Base-by-base conservation (phyloP, 495 filamentous ascomycete species). In the Aspergillus heteromorphus region DNA sequence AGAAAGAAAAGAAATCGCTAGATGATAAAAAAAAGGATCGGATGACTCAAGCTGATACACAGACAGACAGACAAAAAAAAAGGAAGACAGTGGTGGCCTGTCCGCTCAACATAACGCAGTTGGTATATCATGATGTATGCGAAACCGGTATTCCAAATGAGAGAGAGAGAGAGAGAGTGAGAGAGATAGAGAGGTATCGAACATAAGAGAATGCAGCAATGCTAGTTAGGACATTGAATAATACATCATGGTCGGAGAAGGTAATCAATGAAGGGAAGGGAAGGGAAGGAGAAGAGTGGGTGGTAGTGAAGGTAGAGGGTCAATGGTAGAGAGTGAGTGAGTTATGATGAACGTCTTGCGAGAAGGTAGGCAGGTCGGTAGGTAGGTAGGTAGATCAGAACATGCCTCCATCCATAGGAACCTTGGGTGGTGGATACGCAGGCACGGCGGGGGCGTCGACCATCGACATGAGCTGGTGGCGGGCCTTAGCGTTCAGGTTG, bases 331-430 rank as follows among this genome's bases (percentile, higher is more conserved):
- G 29, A 55, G 50, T 38, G 34, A 34, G 45, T 47, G 43, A 29
- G 27, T 21, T 47, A 6, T 14, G 17, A 19, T 9, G 19, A 20
- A n/a, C n/a, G n/a, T n/a, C n/a, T n/a, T n/a, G n/a, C n/a, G n/a
- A n/a, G n/a, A n/a, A n/a, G n/a, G n/a, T n/a, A n/a, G n/a, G n/a
- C n/a, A n/a, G n/a, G n/a, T n/a, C n/a, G n/a, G n/a, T n/a, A n/a
- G n/a, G n/a, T n/a, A n/a, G n/a, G n/a, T n/a, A n/a, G n/a, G n/a
- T 13, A 17, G 43, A 59, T 69, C 61, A 77, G 54, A 77, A 75
- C 74, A 77, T 77, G 36, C 73, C 72, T 7, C 74, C 74, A 31
- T 77, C 67, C 14, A 69, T 63, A n/a, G 67, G 66, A 21, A 74
- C 56, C 13, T 68, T 56, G 4, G 70, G 70, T 6, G 74, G 71